A percentile compares a stretch with the other conserved stretches of the same genome.
These are phyloP conservation scores for Penicillium bovifimosum DNA, from an alignment of 495 filamentous ascomycete species.

Conservation along the genomic window DNA sequence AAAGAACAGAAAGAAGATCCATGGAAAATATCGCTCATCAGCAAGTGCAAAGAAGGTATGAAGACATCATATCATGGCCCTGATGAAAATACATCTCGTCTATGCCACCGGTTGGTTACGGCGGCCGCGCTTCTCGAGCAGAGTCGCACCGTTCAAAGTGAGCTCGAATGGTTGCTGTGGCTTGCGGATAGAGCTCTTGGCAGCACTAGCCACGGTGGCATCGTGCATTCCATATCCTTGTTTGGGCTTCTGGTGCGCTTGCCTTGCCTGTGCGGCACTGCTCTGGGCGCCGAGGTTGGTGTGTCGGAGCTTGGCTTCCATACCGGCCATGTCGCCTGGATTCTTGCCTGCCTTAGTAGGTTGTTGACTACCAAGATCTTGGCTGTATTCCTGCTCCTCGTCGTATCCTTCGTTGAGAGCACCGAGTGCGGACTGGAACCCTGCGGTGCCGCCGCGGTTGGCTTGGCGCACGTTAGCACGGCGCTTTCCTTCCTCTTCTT, in stretches of 20 bases:
- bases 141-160: conserved; percentile 79
- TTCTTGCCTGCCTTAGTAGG: conserved; percentile 66
- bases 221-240: conserved; percentile 80
- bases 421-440: conserved; percentile 50
- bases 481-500: conserved; percentile 93
- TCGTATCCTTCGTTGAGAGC: conserved; percentile 66
- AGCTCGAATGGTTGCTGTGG: conserved; percentile 77
- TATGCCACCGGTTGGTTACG: conserved; percentile 32
- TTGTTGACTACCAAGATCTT: conserved; percentile 42
- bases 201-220: conserved; percentile 68
- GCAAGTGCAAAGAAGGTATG: conserved; percentile 3
- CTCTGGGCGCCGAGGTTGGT: conserved; percentile 59
- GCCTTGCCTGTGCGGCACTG: conserved; percentile 55
- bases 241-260: conserved; percentile 44
- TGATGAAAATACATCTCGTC: conserved; percentile 4
- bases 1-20: conserved; percentile 4
- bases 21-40: conserved; percentile 7
- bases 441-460: conserved; percentile 52
- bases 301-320: conserved; percentile 80
- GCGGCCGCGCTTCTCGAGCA: conserved; percentile 69
- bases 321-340: conserved; percentile 60
- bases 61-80: conserved; percentile 7
- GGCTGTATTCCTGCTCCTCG: conserved; percentile 45
- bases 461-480: conserved; percentile 72
- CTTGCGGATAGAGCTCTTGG: conserved; percentile 65